Evolutionary conservation across 345 rosid species (phyloP).

Genomic region (Hibiscus trionum): DNA sequence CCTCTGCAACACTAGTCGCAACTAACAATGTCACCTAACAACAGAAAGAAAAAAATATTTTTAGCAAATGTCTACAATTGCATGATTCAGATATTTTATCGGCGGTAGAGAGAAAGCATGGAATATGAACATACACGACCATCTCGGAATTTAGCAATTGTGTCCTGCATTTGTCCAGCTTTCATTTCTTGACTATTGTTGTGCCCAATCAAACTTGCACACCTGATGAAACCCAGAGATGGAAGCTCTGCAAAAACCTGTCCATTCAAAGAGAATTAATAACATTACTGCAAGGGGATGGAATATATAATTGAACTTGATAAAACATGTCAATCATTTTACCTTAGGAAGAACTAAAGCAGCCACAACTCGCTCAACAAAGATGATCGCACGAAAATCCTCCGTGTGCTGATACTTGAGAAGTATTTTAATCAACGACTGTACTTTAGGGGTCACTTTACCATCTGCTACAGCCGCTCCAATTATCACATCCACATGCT

Average conservation of each 20-base stretch:
- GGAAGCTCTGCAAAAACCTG: slow-evolving; percentile 95
- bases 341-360: slow-evolving; percentile 99
- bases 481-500: slow-evolving; percentile 85
- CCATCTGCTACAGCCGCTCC: slow-evolving; percentile 99
- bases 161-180: slow-evolving; percentile 90
- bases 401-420: slow-evolving; percentile 78
- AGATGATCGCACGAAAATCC: slow-evolving; percentile 96
- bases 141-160: slow-evolving; percentile 86
- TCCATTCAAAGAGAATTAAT: slow-evolving; percentile 13
- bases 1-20: slow-evolving; percentile 99
- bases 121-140: slow-evolving; percentile 66
- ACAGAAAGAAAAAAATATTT: slow-evolving; percentile 11
- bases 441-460: slow-evolving; percentile 98
- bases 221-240: slow-evolving; percentile 69
- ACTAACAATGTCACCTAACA: slow-evolving; percentile 81
- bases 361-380: slow-evolving; percentile 95
- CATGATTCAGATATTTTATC: slow-evolving; percentile 1
- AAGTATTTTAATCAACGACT: slow-evolving; percentile 75
- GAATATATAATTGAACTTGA: not conserved
- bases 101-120: not conserved
- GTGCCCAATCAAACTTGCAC: slow-evolving; percentile 96
- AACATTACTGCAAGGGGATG: not conserved
- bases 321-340: not conserved
- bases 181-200: slow-evolving; percentile 96
- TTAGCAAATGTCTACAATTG: slow-evolving; percentile 8